These are phyloP conservation scores for Bryoerythrophyllum caledonicum DNA, from an alignment of 225 moss, liverwort and hornwort genomes.

Conservation along the genomic window DNA sequence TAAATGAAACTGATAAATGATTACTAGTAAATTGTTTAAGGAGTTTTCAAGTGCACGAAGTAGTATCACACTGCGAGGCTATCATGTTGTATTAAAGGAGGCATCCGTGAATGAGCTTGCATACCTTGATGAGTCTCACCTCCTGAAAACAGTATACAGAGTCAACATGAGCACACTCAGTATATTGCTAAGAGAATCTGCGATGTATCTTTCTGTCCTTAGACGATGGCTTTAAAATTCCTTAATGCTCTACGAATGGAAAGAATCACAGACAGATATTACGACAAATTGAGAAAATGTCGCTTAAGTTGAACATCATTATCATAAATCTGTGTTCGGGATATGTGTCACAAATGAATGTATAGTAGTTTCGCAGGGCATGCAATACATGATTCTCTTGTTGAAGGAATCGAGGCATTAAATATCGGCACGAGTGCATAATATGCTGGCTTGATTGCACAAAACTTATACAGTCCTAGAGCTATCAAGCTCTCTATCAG, in stretches of 20 bases:
- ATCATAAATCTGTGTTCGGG: not conserved
- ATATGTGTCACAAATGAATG: not conserved
- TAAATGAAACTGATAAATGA: too few species aligned
- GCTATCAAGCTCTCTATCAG: not conserved
- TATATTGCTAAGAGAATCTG: not conserved
- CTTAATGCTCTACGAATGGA: not conserved
- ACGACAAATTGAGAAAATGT: not conserved
- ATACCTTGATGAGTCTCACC: constrained; percentile 42
- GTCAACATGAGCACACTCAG: not conserved
- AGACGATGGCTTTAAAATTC: not conserved
- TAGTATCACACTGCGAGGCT: not conserved
- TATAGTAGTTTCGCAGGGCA: not conserved
- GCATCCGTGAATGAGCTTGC: not conserved
- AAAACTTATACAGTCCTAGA: not conserved
- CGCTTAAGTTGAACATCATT: not conserved
- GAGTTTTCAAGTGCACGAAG: not conserved
- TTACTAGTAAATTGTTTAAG: not conserved
- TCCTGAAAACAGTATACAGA: constrained; percentile 33
- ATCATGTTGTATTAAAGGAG: not conserved
- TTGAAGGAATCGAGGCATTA: not conserved
- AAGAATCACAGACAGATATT: not conserved
- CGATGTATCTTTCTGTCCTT: not conserved
- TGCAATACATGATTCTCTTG: not conserved
- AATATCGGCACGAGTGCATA: not conserved
- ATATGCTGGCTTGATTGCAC: not conserved